Conservation (phyloP, 2,329 filamentous ascomycete genomes). For the Trichoderma sp. region DNA sequence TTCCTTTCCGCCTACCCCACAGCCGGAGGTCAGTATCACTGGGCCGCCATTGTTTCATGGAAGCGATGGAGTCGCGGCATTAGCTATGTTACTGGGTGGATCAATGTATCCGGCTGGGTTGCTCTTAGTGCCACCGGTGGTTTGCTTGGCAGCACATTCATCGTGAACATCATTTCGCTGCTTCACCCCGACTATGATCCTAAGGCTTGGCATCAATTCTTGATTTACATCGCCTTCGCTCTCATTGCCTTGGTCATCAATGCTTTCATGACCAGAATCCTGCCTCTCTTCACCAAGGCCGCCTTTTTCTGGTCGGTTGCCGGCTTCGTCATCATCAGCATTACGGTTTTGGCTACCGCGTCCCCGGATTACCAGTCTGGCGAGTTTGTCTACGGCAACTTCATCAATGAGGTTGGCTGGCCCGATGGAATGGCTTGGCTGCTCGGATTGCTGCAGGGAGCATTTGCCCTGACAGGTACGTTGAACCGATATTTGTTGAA, state of each 20-base stretch:
- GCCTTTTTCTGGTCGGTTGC: conserved; percentile 71
- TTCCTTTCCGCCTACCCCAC: conserved; percentile 66
- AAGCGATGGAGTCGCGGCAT: conserved; percentile 61
- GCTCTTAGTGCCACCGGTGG: conserved; percentile 68
- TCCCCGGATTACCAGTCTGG: conserved; percentile 65
- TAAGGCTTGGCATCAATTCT: conserved; percentile 70
- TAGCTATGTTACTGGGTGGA: conserved; percentile 73
- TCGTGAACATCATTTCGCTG: conserved; percentile 65
- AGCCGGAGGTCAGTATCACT: conserved; percentile 68
- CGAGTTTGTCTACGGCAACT: conserved; percentile 65
- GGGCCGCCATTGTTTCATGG: conserved; percentile 67
- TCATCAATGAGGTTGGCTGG: conserved; percentile 70
- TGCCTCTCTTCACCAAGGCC: conserved; percentile 67
- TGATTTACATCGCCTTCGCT: conserved; percentile 69
- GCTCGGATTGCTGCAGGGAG: conserved; percentile 55
- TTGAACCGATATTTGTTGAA: not conserved
- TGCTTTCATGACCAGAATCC: conserved; percentile 55
- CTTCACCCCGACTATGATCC: conserved; percentile 58
- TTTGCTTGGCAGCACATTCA: conserved; percentile 65
- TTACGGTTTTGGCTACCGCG: conserved; percentile 66
- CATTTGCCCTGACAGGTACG: conserved; percentile 46
- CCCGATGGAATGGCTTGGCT: conserved; percentile 65
- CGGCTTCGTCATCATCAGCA: conserved; percentile 70
- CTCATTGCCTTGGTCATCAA: conserved; percentile 64
- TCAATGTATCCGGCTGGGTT: conserved; percentile 72